A percentile compares a stretch with the other conserved stretches of the same genome.
Evolutionary conservation across 352 stramenopile genomes (phyloP).

Genomic region (Globisporangium echinulatum): DNA sequence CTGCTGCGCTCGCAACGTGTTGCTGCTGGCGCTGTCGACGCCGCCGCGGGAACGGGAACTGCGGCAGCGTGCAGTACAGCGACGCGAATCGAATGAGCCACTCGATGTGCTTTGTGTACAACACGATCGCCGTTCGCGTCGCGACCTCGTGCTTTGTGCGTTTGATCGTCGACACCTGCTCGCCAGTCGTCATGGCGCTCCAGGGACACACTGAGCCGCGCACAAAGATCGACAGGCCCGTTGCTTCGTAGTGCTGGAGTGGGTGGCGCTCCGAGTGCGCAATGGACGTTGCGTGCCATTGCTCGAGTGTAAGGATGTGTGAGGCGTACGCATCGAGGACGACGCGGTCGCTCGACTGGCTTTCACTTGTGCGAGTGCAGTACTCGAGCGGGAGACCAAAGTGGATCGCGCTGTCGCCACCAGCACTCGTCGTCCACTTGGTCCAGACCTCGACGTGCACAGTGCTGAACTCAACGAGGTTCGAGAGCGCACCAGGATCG

Average conservation of each 20-base stretch:
- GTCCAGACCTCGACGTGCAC: conserved; percentile 40
- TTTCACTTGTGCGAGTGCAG: not conserved
- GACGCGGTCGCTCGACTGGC: conserved; percentile 1
- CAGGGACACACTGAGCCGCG: conserved; percentile 31
- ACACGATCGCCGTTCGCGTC: conserved; percentile 44
- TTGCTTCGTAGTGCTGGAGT: conserved; percentile 27
- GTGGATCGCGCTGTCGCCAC: conserved; percentile 24
- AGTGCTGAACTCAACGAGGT: conserved; percentile 52
- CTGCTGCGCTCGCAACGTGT: not conserved
- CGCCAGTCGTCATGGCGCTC: conserved; percentile 4
- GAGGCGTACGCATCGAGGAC: conserved; percentile 12
- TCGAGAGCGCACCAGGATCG: conserved; percentile 54
- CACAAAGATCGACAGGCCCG: conserved; percentile 33
- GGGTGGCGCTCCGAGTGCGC: conserved; percentile 1
- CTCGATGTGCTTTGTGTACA: conserved; percentile 75
- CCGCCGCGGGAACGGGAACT: conserved; percentile 17
- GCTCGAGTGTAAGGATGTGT: conserved; percentile 6
- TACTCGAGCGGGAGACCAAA: conserved; percentile 49
- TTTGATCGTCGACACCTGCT: conserved; percentile 5
- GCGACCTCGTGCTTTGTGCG: conserved; percentile 52
- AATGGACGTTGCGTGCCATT: not conserved
- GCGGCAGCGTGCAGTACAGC: conserved; percentile 35
- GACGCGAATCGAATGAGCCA: conserved; percentile 59
- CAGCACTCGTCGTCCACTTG: conserved; percentile 26
- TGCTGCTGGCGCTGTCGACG: no score